Percentiles rank a stretch among this genome's conserved stretches.
Evolutionary conservation across 805 yeast genomes (phyloP).

Genomic region (Scheffersomyces amazonensis): DNA sequence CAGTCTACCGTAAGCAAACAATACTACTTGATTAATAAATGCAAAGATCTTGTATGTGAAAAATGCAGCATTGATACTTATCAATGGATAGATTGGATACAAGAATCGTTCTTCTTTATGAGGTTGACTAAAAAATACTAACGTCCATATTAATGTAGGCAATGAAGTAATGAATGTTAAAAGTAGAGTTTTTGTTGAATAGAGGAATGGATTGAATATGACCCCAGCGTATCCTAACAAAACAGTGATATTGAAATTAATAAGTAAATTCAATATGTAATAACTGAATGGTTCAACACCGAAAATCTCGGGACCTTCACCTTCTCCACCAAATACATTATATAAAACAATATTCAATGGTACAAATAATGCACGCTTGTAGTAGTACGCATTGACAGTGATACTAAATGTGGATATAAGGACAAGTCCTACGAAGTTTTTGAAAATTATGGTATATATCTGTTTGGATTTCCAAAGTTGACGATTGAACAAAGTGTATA

Average conservation of each 20-base stretch:
- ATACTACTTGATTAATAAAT: constrained; percentile 1
- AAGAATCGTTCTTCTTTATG: constrained; percentile 93
- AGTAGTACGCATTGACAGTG: constrained; percentile 22
- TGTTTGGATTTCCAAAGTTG: not conserved
- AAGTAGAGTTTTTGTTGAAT: constrained; percentile 8
- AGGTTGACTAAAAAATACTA: constrained; percentile 69
- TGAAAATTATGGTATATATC: constrained; percentile 1
- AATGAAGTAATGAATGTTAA: constrained; percentile 16
- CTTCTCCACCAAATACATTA: constrained; percentile 68
- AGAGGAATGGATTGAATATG: constrained; percentile 18
- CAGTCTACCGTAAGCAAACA: not conserved
- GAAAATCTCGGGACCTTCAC: constrained; percentile 85
- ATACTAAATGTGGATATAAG: constrained; percentile 7
- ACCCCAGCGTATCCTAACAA: constrained; percentile 41
- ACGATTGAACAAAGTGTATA: constrained; percentile 21
- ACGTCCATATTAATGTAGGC: constrained; percentile 66
- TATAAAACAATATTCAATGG: constrained; percentile 81
- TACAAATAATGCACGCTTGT: constrained; percentile 54
- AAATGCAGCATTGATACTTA: constrained; percentile 62
- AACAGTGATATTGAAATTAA: constrained; percentile 68
- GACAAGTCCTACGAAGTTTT: not conserved
- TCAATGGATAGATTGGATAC: constrained; percentile 77
- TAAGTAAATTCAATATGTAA: constrained; percentile 62
- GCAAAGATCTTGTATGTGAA: constrained; percentile 21
- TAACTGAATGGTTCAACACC: constrained; percentile 80